Evolutionary conservation across 306 rosid species (phyloP).

Genomic region (Luffa aegyptiaca): DNA sequence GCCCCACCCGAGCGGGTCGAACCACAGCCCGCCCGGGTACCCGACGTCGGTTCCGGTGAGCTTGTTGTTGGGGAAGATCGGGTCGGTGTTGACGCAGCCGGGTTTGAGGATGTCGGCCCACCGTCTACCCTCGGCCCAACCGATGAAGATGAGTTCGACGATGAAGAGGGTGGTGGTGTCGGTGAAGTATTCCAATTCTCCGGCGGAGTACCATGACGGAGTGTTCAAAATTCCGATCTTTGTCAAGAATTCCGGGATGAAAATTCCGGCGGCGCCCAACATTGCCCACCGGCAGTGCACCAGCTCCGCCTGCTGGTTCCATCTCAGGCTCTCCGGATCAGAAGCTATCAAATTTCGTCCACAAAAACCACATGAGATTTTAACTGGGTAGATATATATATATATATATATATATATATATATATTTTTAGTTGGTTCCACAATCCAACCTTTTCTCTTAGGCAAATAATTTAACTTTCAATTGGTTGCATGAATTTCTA

Average conservation of each 20-base stretch:
- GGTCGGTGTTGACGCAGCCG: conserved; percentile 58
- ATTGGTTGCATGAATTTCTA: too few species aligned
- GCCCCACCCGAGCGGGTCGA: conserved; percentile 71
- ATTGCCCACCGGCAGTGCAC: conserved; percentile 83
- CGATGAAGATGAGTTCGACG: conserved; percentile 50
- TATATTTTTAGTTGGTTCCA: too few species aligned
- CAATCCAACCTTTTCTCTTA: too few species aligned
- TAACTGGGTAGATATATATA: too few species aligned
- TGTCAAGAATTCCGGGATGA: conserved; percentile 64
- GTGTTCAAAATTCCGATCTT: conserved; percentile 60
- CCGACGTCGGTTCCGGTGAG: conserved; percentile 71
- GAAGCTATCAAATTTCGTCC: conserved; percentile 24
- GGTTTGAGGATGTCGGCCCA: conserved; percentile 77
- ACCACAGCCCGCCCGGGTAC: conserved; percentile 68
- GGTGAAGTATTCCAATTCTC: conserved; percentile 60
- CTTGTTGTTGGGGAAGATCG: conserved; percentile 76
- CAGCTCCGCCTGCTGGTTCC: conserved; percentile 55
- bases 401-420: too few species aligned
- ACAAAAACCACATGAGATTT: neutral
- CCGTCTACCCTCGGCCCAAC: conserved; percentile 73
- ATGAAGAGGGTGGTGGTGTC: conserved; percentile 61
- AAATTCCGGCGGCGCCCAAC: conserved; percentile 69
- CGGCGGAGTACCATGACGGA: conserved; percentile 70
- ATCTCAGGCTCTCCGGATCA: conserved; percentile 59
- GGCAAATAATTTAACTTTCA: too few species aligned